Conservation (phyloP, 192 early-diverging fungal genomes). For the Entomortierella parvispora region DNA sequence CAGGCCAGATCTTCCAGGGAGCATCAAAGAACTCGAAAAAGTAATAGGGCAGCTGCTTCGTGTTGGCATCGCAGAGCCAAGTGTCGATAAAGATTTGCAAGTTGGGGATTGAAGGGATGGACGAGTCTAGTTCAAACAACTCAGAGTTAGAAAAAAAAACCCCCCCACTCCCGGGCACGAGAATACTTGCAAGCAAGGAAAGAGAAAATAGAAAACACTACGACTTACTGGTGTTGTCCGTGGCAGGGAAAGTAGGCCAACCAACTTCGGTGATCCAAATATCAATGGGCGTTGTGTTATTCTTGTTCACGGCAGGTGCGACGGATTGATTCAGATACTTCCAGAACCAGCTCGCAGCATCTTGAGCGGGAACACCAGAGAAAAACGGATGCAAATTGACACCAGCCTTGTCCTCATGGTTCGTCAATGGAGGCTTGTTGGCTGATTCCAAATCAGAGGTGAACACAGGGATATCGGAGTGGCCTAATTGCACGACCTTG, state of each 20-base stretch:
- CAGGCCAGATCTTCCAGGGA: slow-evolving; percentile 59
- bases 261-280: slow-evolving; percentile 55
- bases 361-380: slow-evolving; percentile 31
- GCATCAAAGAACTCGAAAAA: slow-evolving; percentile 61
- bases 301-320: slow-evolving; percentile 16
- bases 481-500: slow-evolving; percentile 29
- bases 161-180: no score
- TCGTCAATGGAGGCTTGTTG: slow-evolving; percentile 36
- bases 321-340: slow-evolving; percentile 39
- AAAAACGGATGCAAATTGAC: slow-evolving; percentile 61
- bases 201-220: no score
- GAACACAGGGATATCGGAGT: slow-evolving; percentile 49
- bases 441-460: slow-evolving; percentile 41
- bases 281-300: neutral
- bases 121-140: slow-evolving; percentile 18
- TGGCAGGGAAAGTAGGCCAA: slow-evolving; percentile 53
- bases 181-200: no score
- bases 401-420: slow-evolving; percentile 33
- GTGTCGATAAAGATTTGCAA: slow-evolving; percentile 52
- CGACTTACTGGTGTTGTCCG: slow-evolving; percentile 18
- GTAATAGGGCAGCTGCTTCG: slow-evolving; percentile 45
- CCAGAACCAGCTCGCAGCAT: slow-evolving; percentile 55
- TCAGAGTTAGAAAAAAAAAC: neutral
- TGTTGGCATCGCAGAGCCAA: slow-evolving; percentile 56
- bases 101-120: slow-evolving; percentile 52